Evolutionary conservation across 2,329 filamentous ascomycete genomes (phyloP).

Genomic region (Aspergillus vadensis): DNA sequence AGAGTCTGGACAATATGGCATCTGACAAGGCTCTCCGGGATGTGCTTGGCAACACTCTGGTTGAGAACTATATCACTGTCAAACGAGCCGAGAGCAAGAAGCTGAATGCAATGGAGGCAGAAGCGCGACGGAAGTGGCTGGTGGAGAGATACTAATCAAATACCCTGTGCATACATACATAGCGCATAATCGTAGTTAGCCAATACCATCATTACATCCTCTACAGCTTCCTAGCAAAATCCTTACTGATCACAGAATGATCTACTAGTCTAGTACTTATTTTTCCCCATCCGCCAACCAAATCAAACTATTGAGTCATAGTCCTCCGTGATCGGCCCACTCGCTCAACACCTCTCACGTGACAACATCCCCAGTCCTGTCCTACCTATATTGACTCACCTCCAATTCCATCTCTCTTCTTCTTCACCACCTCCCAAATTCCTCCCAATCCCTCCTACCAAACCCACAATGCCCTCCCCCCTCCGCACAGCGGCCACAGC

Average conservation of each 20-base stretch:
- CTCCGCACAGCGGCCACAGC: conserved; percentile 31
- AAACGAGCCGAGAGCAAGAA: conserved; percentile 38
- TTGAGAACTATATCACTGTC: conserved; percentile 33
- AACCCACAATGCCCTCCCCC: conserved; percentile 29
- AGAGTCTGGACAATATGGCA: conserved; percentile 39
- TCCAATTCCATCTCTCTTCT: background rate
- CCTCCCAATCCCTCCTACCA: background rate
- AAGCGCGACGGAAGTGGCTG: conserved; percentile 39
- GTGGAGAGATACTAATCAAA: conserved; percentile 40
- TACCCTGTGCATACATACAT: background rate
- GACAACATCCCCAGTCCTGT: background rate
- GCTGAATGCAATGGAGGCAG: conserved; percentile 35
- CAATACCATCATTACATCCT: background rate
- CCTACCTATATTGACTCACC: background rate
- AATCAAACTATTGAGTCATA: background rate
- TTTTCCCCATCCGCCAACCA: background rate
- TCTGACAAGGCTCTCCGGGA: conserved; percentile 29
- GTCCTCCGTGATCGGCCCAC: background rate
- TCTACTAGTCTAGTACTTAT: too few relatives aligned
- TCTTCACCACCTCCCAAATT: background rate
- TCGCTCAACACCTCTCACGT: background rate
- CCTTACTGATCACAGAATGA: too few relatives aligned
- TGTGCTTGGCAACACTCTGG: conserved; percentile 32
- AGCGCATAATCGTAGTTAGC: background rate
- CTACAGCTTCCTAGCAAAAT: too few relatives aligned